Evolutionary conservation across 495 filamentous ascomycete species (phyloP).

Genomic region (Penicillium paxilli): DNA sequence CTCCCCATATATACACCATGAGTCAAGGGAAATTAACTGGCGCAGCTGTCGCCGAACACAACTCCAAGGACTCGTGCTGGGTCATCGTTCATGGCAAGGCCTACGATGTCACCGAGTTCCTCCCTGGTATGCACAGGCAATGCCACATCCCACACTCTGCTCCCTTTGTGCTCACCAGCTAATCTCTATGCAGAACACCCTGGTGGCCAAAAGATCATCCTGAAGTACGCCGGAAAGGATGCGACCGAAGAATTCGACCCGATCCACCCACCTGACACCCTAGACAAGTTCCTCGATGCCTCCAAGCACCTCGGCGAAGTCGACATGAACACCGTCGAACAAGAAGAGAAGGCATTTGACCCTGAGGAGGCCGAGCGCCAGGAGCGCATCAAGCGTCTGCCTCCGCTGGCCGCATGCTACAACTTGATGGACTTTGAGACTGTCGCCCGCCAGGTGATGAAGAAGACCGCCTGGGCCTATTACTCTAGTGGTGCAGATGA

Average conservation of each 20-base stretch:
- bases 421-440: conserved; percentile 95
- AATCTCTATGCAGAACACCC: conserved; percentile 64
- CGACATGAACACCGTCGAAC: conserved; percentile 81
- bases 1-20: conserved; percentile 28
- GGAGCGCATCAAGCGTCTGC: conserved; percentile 75
- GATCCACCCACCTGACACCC: conserved; percentile 85
- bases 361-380: conserved; percentile 77
- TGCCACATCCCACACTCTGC: background rate
- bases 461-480: conserved; percentile 93
- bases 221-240: conserved; percentile 82
- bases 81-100: conserved; percentile 87
- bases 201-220: conserved; percentile 78
- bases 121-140: conserved; percentile 52
- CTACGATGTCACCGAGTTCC: conserved; percentile 91
- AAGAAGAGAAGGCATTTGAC: conserved; percentile 66
- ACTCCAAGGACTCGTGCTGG: conserved; percentile 77
- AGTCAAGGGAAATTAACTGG: conserved; percentile 59
- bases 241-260: conserved; percentile 90
- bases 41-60: conserved; percentile 77
- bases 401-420: conserved; percentile 83
- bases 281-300: conserved; percentile 73
- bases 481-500: conserved; percentile 96
- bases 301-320: conserved; percentile 90
- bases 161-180: background rate
- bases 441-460: conserved; percentile 85